phyloP scores from a whole-genome alignment of 345 rosid species.

The Gossypium anomalum region DNA sequence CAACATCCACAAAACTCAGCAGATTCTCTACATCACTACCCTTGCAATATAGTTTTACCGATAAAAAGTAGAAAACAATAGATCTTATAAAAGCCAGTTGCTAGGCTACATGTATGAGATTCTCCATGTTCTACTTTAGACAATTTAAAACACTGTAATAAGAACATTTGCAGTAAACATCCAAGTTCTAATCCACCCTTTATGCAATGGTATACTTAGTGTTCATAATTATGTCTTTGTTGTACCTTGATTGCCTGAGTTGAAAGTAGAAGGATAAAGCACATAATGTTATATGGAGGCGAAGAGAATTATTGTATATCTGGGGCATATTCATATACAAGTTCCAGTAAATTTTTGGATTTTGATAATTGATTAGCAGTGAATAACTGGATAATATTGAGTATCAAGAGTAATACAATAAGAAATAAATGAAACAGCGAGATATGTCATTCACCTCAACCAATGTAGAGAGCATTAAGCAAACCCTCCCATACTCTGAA shows the following conservation, averaged over 20 bases:
- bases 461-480: slow-evolving; percentile 35
- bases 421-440: neutral
- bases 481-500: slow-evolving; percentile 49
- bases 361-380: neutral
- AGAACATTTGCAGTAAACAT: neutral
- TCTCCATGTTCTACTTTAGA: neutral
- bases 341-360: neutral
- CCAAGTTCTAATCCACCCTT: neutral
- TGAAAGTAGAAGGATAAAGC: neutral
- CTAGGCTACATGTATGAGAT: neutral
- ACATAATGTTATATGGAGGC: neutral
- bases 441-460: slow-evolving; percentile 47
- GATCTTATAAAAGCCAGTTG: neutral
- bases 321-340: neutral
- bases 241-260: neutral
- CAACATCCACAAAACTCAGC: neutral
- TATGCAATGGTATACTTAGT: neutral
- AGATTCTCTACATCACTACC: neutral
- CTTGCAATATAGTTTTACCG: neutral
- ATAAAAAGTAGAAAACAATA: neutral
- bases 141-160: neutral
- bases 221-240: neutral
- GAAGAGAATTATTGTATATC: neutral
- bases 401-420: neutral
- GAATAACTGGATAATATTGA: neutral